A percentile compares a stretch with the other conserved stretches of the same genome.
These are phyloP conservation scores for Acer negundo DNA, from an alignment of 345 rosid species.

Conservation along the genomic window DNA sequence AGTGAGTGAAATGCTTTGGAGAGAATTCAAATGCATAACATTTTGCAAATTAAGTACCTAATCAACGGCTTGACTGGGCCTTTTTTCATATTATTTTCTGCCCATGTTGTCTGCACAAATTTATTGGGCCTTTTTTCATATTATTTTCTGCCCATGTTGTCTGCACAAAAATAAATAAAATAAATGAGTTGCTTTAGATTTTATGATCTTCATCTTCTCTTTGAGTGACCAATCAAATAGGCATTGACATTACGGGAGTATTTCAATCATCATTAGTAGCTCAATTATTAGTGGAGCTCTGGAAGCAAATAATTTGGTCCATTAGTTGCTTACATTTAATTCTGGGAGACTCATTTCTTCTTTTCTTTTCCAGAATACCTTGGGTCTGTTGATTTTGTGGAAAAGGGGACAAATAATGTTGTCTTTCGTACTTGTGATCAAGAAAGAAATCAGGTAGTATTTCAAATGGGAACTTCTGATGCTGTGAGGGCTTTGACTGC, in stretches of 20 bases:
- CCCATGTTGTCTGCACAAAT: neutral
- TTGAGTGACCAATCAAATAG: neutral
- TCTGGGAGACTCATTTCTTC: constrained; percentile 1
- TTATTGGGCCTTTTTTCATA: neutral
- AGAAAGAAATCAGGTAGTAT: constrained; percentile 67
- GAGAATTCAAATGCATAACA: neutral
- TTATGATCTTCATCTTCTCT: neutral
- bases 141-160: neutral
- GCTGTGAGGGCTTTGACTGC: constrained; percentile 87
- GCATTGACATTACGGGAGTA: neutral
- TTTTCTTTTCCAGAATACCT: constrained; percentile 45
- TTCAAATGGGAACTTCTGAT: constrained; percentile 95
- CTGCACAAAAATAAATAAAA: neutral
- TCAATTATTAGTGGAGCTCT: neutral
- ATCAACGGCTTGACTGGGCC: neutral
- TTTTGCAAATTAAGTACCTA: neutral
- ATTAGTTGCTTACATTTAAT: neutral
- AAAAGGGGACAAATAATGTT: constrained; percentile 77
- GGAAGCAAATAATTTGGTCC: constrained; percentile 1
- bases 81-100: neutral
- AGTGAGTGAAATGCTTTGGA: neutral
- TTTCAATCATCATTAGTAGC: neutral
- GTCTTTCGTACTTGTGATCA: constrained; percentile 78
- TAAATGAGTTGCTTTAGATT: neutral
- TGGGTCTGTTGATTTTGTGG: constrained; percentile 78